phyloP scores from a whole-genome alignment of 2,329 filamentous ascomycete genomes.

The Waltergamsia citrina region DNA sequence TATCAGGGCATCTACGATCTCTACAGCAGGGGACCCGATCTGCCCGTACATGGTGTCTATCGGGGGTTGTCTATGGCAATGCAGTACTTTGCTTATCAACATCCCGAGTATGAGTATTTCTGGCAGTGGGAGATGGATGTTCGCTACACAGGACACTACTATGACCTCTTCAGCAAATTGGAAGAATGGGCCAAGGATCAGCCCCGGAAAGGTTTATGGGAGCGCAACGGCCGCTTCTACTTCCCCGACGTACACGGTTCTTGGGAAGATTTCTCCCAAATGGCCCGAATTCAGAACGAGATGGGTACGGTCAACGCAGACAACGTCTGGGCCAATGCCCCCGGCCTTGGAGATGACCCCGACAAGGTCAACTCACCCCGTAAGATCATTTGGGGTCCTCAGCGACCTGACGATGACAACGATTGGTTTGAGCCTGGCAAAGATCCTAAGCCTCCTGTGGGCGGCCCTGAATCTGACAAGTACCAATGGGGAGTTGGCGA shows the following conservation, averaged over 20 bases:
- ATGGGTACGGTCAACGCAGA: constrained; percentile 56
- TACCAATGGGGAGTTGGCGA: constrained; percentile 84
- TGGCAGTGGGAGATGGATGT: constrained; percentile 97
- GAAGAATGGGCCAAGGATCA: constrained; percentile 61
- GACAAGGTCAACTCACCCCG: constrained; percentile 31
- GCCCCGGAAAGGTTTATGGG: constrained; percentile 73
- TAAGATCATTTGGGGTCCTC: constrained; percentile 75
- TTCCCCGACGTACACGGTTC: constrained; percentile 65
- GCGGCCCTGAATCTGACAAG: constrained; percentile 63
- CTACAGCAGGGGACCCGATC: constrained; percentile 52
- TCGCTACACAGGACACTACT: constrained; percentile 82
- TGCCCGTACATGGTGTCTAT: constrained; percentile 87
- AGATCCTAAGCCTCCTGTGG: constrained; percentile 67
- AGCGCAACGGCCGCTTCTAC: constrained; percentile 71
- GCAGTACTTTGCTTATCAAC: constrained; percentile 82
- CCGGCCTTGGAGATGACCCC: constrained; percentile 29
- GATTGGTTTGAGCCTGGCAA: constrained; percentile 66
- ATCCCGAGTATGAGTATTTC: constrained; percentile 83
- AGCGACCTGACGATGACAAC: constrained; percentile 54
- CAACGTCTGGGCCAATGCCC: constrained; percentile 53
- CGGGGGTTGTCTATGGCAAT: constrained; percentile 89
- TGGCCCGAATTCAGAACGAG: constrained; percentile 67
- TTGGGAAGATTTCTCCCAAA: constrained; percentile 69
- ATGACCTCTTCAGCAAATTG: constrained; percentile 61
- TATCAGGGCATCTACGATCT: constrained; percentile 83